Evolutionary conservation across 2,329 filamentous ascomycete species (phyloP), one percentile per base, ranked within the genome.

Genomic region (Ophiostoma himal-ulmi): DNA sequence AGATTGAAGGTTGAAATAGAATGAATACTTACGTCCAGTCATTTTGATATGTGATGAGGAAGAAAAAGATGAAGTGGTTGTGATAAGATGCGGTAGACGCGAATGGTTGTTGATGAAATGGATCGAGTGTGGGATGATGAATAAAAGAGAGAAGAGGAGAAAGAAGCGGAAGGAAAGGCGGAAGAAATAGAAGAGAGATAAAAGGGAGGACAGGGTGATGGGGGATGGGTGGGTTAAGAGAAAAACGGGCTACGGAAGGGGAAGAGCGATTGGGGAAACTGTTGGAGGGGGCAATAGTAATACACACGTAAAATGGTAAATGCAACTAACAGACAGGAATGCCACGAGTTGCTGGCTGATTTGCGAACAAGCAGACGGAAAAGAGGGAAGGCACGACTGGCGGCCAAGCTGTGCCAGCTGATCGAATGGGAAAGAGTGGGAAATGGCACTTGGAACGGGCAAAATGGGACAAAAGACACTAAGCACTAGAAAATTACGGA

Each of bases 1-100:
- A 57, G 44, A 57, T 34, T 14, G 30, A 37, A 60, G 30, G 20
- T 14, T 13, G 36, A 30, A 30, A 39, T 41, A 5, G 30, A 20
- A 37, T 20, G 48, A 62, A 14, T 65, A 88, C 88, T 88, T 86
- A 89, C 88, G 88, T 88, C 88, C 88, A 88, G 88, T 89, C 88
- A 90, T 90, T 73, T 81, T 89, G 86, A 84, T 77, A 74, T 75
- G 75, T 77, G 76, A 75, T 73, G 76, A 76, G 6, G 52, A 75
- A 76, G 75, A 73, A 72, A 69, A 73, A 74, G 74, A 74, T 75
- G 17, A 34, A 37, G 37, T 36, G 52, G 75, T 77, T 48, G 44
- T 72, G 75, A 76, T 78, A 67, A 48, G 77, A 78, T 76, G 74
- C 71, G 71, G 69, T 71, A 68, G 69, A 72, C 72, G 72, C 72